Percentiles rank a stretch among this genome's conserved stretches.
phyloP scores from a whole-genome alignment of 441 rosid species.

The Syzygium malaccense region DNA sequence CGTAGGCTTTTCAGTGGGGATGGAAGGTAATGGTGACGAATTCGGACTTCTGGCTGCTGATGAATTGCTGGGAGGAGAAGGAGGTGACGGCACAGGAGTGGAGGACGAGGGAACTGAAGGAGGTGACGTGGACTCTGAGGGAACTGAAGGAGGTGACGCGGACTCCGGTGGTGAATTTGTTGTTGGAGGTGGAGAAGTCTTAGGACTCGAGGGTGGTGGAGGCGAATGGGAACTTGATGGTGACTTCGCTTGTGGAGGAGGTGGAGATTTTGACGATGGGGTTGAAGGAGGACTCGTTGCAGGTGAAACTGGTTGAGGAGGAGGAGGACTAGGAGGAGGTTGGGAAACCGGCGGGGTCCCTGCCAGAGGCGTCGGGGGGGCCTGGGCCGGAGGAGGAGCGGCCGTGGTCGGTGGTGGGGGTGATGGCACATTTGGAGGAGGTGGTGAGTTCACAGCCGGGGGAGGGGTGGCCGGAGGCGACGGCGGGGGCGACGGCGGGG shows the following conservation, averaged over 20 bases:
- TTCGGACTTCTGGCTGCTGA: conserved; percentile 23
- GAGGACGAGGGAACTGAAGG: conserved; percentile 26
- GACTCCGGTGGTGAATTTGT: neutral
- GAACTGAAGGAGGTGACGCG: conserved; percentile 26
- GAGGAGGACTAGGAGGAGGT: neutral
- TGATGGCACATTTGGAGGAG: conserved; percentile 26
- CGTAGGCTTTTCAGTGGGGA: conserved; percentile 17
- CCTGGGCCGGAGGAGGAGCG: conserved; percentile 31
- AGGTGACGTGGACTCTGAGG: conserved; percentile 25
- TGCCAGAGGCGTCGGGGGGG: conserved; percentile 29
- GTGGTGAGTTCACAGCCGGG: conserved; percentile 22
- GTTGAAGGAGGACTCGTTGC: neutral
- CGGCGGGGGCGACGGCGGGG: conserved; percentile 9
- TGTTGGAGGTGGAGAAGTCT: conserved; percentile 26
- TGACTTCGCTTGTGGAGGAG: neutral
- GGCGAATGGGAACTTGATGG: neutral
- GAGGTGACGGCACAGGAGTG: conserved; percentile 33
- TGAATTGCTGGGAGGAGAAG: conserved; percentile 43
- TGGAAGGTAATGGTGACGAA: conserved; percentile 38
- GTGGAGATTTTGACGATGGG: conserved; percentile 3
- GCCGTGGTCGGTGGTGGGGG: conserved; percentile 37
- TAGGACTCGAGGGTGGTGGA: conserved; percentile 1
- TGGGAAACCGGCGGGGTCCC: conserved; percentile 26
- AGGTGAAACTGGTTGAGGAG: neutral
- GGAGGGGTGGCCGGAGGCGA: conserved; percentile 32